Conservation (phyloP, 2,329 filamentous ascomycete genomes). For the Hymenoscyphus scutula region DNA sequence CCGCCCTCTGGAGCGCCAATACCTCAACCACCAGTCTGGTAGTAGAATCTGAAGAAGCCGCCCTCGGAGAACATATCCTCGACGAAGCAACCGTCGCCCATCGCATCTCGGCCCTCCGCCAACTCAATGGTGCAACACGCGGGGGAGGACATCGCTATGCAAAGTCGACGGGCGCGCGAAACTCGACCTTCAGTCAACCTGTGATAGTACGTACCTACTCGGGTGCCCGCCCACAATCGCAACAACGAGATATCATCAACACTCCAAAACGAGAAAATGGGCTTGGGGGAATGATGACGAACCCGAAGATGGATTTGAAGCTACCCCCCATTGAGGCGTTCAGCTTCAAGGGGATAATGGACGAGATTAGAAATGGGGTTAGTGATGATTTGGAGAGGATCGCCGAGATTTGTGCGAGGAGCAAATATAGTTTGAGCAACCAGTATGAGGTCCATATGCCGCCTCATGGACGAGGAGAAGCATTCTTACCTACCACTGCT, state of each 20-base stretch:
- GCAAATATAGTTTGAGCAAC: conserved; percentile 63
- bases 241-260: conserved; percentile 29
- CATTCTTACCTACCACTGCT: conserved; percentile 42
- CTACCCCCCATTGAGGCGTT: conserved; percentile 63
- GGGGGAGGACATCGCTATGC: conserved; percentile 48
- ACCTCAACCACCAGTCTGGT: conserved; percentile 34
- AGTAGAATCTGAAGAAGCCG: conserved; percentile 36
- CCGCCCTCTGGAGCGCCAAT: conserved; percentile 34
- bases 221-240: conserved; percentile 42
- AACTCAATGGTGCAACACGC: conserved; percentile 46
- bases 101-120: conserved; percentile 58
- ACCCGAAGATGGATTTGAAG: conserved; percentile 39
- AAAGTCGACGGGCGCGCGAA: conserved; percentile 53
- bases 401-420: conserved; percentile 64
- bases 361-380: conserved; percentile 50
- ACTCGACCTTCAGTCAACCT: conserved; percentile 61
- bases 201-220: conserved; percentile 65
- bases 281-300: conserved; percentile 19
- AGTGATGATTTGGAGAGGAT: conserved; percentile 61
- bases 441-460: conserved; percentile 65
- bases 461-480: conserved; percentile 57
- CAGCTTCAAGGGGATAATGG: conserved; percentile 63
- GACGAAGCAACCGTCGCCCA: conserved; percentile 55
- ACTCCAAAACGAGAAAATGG: conserved; percentile 32
- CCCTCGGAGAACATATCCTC: conserved; percentile 39